These are phyloP conservation scores for Aristolochia contorta DNA, from an alignment of 164 flowering plant species.

Conservation along the genomic window DNA sequence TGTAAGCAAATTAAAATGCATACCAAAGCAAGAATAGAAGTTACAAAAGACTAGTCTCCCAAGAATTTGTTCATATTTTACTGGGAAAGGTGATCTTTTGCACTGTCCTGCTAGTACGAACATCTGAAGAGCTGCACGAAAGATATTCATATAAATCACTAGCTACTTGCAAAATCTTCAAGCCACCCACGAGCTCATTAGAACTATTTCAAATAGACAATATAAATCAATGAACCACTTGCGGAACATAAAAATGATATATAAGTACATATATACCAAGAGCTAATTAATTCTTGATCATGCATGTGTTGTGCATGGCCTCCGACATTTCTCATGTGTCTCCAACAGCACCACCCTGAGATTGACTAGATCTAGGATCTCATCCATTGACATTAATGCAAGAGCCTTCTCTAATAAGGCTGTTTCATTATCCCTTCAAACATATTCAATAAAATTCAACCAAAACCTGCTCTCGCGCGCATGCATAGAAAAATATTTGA, in stretches of 20 bases:
- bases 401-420: constrained; percentile 78
- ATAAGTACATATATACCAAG: constrained; percentile 59
- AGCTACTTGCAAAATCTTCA: neutral
- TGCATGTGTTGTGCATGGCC: constrained; percentile 51
- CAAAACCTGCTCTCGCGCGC: no score
- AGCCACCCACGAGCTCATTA: neutral
- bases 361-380: constrained; percentile 32
- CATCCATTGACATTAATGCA: constrained; percentile 92
- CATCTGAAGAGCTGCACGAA: constrained; percentile 66
- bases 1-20: constrained; percentile 5
- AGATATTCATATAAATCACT: neutral
- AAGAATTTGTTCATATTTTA: constrained; percentile 61
- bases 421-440: constrained; percentile 33
- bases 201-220: neutral
- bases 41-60: constrained; percentile 69
- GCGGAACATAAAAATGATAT: neutral
- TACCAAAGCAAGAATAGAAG: constrained; percentile 79
- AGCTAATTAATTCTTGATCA: constrained; percentile 82
- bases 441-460: neutral
- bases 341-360: constrained; percentile 19
- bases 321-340: constrained; percentile 83
- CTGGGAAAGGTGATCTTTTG: constrained; percentile 41
- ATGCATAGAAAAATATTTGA: no score
- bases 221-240: neutral
- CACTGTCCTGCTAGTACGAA: constrained; percentile 64